Base-by-base conservation (phyloP, 371 early-diverging fungal genomes). In the Aphelidium insulamus region DNA sequence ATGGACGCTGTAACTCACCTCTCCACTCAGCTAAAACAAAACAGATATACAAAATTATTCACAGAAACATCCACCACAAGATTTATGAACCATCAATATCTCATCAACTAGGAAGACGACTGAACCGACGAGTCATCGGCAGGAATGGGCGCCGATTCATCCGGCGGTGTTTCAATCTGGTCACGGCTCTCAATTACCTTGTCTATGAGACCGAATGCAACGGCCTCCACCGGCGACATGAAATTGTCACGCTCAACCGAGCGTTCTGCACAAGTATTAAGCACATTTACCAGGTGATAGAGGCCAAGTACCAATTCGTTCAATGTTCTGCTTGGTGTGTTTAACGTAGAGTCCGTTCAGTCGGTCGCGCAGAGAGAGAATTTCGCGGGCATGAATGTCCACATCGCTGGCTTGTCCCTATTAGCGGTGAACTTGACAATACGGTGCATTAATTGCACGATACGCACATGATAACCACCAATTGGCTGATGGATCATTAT, bases 401-500 rank as follows among this genome's bases (percentile, higher is more conserved):
- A 95, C 90, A 46, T 95, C 97, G 27, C 78, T 72, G 2, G 97
- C 97, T 53, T 90, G 97, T 6, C 97, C 92, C 19, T 50, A 26
- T 65, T 55, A n/a, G 90, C 87, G n/a, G n/a, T n/a, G n/a, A n/a
- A n/a, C n/a, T n/a, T n/a, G n/a, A n/a, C n/a, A n/a, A n/a, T n/a
- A n/a, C n/a, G n/a, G n/a, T n/a, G n/a, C n/a, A n/a, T n/a, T n/a
- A n/a, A n/a, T n/a, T n/a, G n/a, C n/a, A n/a, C n/a, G n/a, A n/a
- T n/a, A n/a, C n/a, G n/a, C n/a, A n/a, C n/a, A n/a, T n/a, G n/a
- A n/a, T n/a, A n/a, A 11, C 97, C 92, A 12, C 97, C 97, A 30
- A 75, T 76, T 4, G 92, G 91, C 49, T 92, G 97, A 45, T 95
- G 97, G 39, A 95, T 71, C 94, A 92, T 95, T 21, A 92, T 76